Evolutionary conservation across 345 rosid genomes (phyloP).

Genomic region (Psidium guajava): DNA sequence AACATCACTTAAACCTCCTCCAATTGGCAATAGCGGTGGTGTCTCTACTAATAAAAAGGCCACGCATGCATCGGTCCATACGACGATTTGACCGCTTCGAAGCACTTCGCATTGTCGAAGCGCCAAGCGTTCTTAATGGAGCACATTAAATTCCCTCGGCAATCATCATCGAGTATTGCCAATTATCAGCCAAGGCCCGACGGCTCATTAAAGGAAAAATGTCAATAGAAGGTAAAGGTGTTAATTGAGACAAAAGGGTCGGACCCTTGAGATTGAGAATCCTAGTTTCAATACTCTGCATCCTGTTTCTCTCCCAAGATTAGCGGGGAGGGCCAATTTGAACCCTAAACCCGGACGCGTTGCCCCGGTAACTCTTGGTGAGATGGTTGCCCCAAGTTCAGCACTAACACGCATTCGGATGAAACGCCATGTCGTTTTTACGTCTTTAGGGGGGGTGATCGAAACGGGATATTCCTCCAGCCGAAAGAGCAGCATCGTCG

Average conservation of each 20-base stretch:
- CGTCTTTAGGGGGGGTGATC: not conserved
- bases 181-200: accelerated
- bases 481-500: not conserved
- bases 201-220: not conserved
- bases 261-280: not conserved
- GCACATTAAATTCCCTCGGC: not conserved
- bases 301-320: not conserved
- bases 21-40: accelerated
- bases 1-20: accelerated
- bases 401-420: not conserved
- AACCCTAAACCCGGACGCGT: not conserved
- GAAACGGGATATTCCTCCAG: not conserved
- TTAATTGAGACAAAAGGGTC: not conserved
- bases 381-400: not conserved
- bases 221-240: not conserved
- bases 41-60: not conserved
- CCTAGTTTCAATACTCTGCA: not conserved
- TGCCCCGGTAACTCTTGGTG: not conserved
- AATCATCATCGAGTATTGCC: not conserved
- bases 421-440: not conserved
- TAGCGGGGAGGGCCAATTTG: not conserved
- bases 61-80: accelerated
- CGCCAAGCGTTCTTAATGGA: accelerated
- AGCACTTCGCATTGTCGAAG: not conserved
- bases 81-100: no score